Percentiles rank a stretch among this genome's conserved stretches.
Evolutionary conservation across 192 early-diverging fungal species (phyloP).

Genomic region (Phycomyces nitens): DNA sequence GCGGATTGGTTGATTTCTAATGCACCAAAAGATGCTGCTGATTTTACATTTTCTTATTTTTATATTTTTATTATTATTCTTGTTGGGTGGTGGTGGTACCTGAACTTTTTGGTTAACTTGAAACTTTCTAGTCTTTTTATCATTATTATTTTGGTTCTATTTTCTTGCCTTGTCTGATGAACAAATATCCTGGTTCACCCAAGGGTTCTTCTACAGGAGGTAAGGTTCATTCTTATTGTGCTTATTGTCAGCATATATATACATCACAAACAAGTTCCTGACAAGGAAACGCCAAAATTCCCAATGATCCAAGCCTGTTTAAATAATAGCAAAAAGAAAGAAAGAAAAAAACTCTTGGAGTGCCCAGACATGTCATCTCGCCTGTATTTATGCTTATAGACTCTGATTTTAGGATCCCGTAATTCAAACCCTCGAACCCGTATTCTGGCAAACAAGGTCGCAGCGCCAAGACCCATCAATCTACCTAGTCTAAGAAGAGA

Average conservation of each 20-base stretch:
- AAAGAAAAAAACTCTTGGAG: too few species aligned
- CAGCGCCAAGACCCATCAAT: constrained; percentile 38
- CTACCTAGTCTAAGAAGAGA: constrained; percentile 36
- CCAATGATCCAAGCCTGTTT: too few species aligned
- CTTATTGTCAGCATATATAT: too few species aligned
- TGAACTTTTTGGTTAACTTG: background rate
- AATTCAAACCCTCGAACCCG: constrained; percentile 18
- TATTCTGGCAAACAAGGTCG: constrained; percentile 28
- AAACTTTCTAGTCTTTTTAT: background rate
- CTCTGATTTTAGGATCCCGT: constrained; percentile 5
- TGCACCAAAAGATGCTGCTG: background rate
- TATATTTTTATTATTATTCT: background rate
- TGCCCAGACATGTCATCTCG: too few species aligned
- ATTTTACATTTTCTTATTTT: background rate
- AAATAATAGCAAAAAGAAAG: too few species aligned
- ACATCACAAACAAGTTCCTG: too few species aligned
- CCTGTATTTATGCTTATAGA: too few species aligned
- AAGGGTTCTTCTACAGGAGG: background rate
- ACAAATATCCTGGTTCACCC: background rate
- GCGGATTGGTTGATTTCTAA: too few species aligned
- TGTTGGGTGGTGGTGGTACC: background rate
- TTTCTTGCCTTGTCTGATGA: background rate
- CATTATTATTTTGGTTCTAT: background rate
- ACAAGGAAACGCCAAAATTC: too few species aligned
- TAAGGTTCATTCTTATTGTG: background rate